Evolutionary conservation across 805 yeast species (phyloP).

Genomic region (Isabelozyma pseudorhagii): DNA sequence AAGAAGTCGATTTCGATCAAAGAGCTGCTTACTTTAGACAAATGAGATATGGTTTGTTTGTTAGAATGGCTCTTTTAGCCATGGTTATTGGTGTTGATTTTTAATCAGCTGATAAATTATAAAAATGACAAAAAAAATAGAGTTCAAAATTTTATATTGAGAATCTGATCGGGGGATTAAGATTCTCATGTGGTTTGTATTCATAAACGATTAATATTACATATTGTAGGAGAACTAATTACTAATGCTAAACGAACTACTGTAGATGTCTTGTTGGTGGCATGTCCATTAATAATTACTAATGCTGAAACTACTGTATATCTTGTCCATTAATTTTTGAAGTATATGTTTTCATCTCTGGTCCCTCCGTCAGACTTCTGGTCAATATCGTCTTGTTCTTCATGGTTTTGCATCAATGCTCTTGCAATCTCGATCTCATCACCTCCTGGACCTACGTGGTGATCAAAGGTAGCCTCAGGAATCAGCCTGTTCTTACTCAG

Average conservation of each 20-base stretch:
- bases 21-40: constrained; percentile 99
- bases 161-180: constrained; percentile 1
- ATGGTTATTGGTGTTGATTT: constrained; percentile 96
- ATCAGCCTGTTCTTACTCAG: constrained; percentile 26
- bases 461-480: constrained; percentile 55
- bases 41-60: constrained; percentile 97
- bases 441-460: constrained; percentile 38
- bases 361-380: constrained; percentile 4
- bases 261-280: too few relatives aligned
- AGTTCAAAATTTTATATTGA: background rate
- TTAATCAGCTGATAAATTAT: constrained; percentile 30
- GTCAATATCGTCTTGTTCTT: constrained; percentile 7
- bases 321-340: constrained; percentile 6
- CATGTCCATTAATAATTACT: background rate
- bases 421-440: constrained; percentile 65
- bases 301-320: background rate
- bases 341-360: constrained; percentile 17
- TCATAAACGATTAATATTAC: background rate
- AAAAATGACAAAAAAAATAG: background rate
- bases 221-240: background rate
- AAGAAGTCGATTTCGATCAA: constrained; percentile 98
- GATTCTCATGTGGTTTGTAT: background rate
- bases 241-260: constrained; percentile 1
- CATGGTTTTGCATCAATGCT: constrained; percentile 57
- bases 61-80: constrained; percentile 97